Conservation (phyloP, 1,284 basidiomycete genomes). For the Apiotrichum sp. region DNA sequence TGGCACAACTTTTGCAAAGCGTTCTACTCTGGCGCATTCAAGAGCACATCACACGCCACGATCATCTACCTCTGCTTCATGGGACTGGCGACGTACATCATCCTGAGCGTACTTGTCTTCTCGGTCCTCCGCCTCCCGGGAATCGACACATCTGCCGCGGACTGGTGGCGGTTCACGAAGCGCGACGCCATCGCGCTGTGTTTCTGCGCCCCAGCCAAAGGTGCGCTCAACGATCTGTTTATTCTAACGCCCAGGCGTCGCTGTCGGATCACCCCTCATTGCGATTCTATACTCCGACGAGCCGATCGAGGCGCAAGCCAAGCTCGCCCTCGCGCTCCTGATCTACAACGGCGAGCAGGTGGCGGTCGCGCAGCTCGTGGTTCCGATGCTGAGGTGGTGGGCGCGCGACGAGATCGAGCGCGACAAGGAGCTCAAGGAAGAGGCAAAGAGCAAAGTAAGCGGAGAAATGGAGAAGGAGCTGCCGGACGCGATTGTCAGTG, state of each 20-base stretch:
- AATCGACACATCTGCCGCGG: not conserved
- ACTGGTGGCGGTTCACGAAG: slow-evolving; percentile 16
- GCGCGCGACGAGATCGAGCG: slow-evolving; percentile 5
- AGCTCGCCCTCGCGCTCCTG: slow-evolving; percentile 4
- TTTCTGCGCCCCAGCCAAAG: slow-evolving; percentile 26
- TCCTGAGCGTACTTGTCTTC: slow-evolving; percentile 6
- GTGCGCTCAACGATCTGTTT: not conserved
- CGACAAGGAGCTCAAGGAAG: not conserved
- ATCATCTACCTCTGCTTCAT: slow-evolving; percentile 33
- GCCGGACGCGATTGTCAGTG: no score
- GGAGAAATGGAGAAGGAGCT: no score
- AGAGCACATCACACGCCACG: slow-evolving; percentile 26
- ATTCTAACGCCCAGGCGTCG: slow-evolving; percentile 7
- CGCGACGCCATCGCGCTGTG: slow-evolving; percentile 19
- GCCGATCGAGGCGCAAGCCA: slow-evolving; percentile 1
- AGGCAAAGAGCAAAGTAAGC: not conserved
- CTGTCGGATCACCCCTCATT: slow-evolving; percentile 22
- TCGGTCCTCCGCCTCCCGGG: slow-evolving; percentile 23
- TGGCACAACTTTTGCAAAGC: slow-evolving; percentile 33
- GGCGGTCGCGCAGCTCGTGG: slow-evolving; percentile 5
- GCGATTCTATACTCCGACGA: slow-evolving; percentile 17
- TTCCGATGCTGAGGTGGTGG: slow-evolving; percentile 4
- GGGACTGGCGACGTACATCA: slow-evolving; percentile 24
- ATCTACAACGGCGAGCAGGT: slow-evolving; percentile 14
- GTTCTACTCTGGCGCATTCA: slow-evolving; percentile 34